Evolutionary conservation across 208 protist species (phyloP).

Genomic region (Leishmania tropica): DNA sequence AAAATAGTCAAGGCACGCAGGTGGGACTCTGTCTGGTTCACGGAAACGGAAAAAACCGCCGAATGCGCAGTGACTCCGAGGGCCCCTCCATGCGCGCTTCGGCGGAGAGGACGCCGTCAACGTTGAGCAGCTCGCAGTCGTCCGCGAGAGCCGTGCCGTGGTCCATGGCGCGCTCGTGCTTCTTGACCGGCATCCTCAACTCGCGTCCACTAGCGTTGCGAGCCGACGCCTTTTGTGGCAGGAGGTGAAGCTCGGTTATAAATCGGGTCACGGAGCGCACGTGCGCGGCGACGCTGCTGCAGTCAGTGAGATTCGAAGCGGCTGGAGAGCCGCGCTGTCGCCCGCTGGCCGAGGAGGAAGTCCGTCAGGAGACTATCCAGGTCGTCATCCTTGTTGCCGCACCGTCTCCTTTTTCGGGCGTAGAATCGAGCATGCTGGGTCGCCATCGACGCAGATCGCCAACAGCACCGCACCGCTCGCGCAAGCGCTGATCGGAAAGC

Average conservation of each 20-base stretch:
- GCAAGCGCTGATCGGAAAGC: conserved; percentile 41
- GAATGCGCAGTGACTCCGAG: conserved; percentile 51
- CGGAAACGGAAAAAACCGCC: conserved; percentile 50
- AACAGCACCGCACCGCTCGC: conserved; percentile 39
- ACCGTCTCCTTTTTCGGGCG: conserved; percentile 28
- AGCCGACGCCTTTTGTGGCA: conserved; percentile 43
- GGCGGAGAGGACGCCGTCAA: conserved; percentile 45
- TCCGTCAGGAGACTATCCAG: no score
- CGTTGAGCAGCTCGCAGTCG: conserved; percentile 33
- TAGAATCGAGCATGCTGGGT: conserved; percentile 51
- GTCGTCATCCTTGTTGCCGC: background rate
- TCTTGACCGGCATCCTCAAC: conserved; percentile 39
- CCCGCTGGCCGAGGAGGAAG: no score
- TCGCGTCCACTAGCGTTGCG: conserved; percentile 58
- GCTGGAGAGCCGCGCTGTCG: background rate
- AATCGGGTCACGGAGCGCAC: conserved; percentile 27
- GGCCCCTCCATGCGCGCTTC: conserved; percentile 55
- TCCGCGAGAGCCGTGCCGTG: conserved; percentile 27
- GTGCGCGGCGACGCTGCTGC: conserved; percentile 1
- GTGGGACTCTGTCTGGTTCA: conserved; percentile 57
- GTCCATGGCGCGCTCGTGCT: conserved; percentile 37
- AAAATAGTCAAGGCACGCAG: conserved; percentile 69
- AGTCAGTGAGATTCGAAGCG: background rate
- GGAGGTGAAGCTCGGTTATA: conserved; percentile 52
- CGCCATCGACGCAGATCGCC: conserved; percentile 43